Evolutionary conservation across 208 protist genomes (phyloP).

Genomic region (Spironucleus salmonicida): DNA sequence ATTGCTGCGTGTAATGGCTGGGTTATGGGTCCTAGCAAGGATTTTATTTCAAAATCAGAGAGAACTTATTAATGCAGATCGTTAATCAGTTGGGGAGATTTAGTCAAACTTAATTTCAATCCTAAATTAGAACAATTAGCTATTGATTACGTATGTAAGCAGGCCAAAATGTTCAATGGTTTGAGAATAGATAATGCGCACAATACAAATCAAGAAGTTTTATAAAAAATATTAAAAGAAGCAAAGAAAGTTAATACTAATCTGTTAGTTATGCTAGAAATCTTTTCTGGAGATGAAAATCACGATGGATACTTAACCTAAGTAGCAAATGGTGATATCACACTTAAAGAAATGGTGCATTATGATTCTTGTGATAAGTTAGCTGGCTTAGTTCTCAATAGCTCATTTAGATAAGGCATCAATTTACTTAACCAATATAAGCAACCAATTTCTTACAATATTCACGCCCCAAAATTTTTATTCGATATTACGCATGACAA

Average conservation of each 20-base stretch:
- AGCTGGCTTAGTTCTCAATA: neutral
- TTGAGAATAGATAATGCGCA: conserved; percentile 60
- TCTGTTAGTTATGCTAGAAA: neutral
- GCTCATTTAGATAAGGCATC: neutral
- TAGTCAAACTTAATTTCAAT: conserved; percentile 51
- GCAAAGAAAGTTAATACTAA: neutral
- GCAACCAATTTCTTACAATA: neutral
- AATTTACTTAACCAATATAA: neutral
- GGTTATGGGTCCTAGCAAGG: neutral
- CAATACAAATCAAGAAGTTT: conserved; percentile 44
- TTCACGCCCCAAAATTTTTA: neutral
- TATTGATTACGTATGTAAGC: neutral
- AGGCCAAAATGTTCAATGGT: conserved; percentile 46
- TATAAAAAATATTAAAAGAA: neutral
- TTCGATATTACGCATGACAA: conserved; percentile 32
- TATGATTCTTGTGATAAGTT: neutral
- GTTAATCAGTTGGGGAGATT: conserved; percentile 59
- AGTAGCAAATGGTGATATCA: neutral
- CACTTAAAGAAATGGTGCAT: neutral
- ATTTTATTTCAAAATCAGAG: neutral
- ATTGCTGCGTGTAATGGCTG: conserved; percentile 28
- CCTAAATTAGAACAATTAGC: conserved; percentile 38
- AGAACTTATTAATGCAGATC: conserved; percentile 50
- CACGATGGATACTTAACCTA: neutral
- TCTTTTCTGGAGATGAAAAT: neutral